Base-by-base conservation (phyloP, 148 eudicot genomes). In the Arbutus unedo region DNA sequence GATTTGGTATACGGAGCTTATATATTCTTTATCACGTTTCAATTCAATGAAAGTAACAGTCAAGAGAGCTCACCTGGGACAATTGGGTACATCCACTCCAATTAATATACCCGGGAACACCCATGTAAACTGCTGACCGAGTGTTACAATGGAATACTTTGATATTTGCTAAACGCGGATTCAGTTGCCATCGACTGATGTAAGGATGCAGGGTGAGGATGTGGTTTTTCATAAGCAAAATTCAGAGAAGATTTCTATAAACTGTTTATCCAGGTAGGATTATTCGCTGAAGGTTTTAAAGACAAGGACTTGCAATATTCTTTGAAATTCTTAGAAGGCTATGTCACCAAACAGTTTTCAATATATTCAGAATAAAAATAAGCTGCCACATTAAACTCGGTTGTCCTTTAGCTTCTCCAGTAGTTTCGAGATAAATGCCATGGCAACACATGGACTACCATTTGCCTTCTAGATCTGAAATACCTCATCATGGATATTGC, bases 341-440 rank as follows among this genome's bases (percentile, higher is more conserved):
- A 3, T n/a, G 67, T 31, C 38, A 31, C 38, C 67, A 21, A 60
- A 60, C 67, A 60, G 8, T 60, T n/a, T 60, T 60, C 38, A 2
- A 6, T 60, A 8, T 10, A n/a, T 60, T 60, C 4, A 60, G 67
- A 21, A 60, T 60, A 4, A 7, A 60, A 60, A 60, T 60, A 60
- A 11, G 67, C 10, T 60, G 67, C 11, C 11, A 7, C 41, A 11
- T 23, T 47, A 25, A 49, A 8, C 10, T 55, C 25, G 8, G 78
- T 77, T 50, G 49, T 38, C 67, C 50, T 77, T 49, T 55, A 38
- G 80, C 66, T 77, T 77, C 50, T 38, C 67, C 21, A 77, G 6
- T 77, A 23, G 55, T 47, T 56, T 77, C 15, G 11, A 41, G 62
- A 15, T 56, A 77, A 77, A 57, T 56, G 25, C 60, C 71, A 5